These are phyloP conservation scores for Solanum megistacrolobum DNA, from an alignment of 257 asterid species.

Conservation along the genomic window DNA sequence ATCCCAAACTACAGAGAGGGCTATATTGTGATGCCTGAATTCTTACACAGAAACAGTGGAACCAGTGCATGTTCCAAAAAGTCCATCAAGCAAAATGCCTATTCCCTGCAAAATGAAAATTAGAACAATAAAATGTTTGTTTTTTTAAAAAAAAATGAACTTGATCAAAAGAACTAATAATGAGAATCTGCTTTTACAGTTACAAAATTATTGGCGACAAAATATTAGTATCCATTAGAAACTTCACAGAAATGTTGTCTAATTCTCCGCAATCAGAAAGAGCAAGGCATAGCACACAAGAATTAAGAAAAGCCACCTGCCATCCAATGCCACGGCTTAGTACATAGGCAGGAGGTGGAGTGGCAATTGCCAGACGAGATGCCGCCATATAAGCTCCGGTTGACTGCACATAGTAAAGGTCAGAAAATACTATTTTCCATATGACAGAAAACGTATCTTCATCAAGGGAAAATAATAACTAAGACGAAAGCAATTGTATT, in stretches of 20 bases:
- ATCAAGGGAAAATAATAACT: background rate
- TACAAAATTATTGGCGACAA: background rate
- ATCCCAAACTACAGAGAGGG: background rate
- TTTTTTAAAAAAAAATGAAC: background rate
- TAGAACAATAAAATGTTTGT: background rate
- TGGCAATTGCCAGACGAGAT: slow-evolving; percentile 96
- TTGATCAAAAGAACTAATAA: background rate
- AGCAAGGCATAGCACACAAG: background rate
- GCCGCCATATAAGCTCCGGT: slow-evolving; percentile 95
- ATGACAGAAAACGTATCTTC: background rate
- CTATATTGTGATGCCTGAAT: background rate
- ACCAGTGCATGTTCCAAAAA: slow-evolving; percentile 85
- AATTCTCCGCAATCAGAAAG: background rate
- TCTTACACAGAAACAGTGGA: slow-evolving; percentile 96
- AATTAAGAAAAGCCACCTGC: slow-evolving; percentile 47
- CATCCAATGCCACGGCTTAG: slow-evolving; percentile 99
- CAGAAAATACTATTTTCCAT: background rate
- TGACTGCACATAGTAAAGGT: slow-evolving; percentile 46
- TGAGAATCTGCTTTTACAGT: background rate
- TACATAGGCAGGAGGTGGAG: slow-evolving; percentile 99
- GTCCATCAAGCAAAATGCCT: slow-evolving; percentile 86
- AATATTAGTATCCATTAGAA: background rate
- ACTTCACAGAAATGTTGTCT: background rate
- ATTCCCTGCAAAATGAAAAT: slow-evolving; percentile 56
- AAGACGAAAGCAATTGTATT: background rate